phyloP scores from a whole-genome alignment of 805 yeast genomes.

The Metschnikowia kofuensis region DNA sequence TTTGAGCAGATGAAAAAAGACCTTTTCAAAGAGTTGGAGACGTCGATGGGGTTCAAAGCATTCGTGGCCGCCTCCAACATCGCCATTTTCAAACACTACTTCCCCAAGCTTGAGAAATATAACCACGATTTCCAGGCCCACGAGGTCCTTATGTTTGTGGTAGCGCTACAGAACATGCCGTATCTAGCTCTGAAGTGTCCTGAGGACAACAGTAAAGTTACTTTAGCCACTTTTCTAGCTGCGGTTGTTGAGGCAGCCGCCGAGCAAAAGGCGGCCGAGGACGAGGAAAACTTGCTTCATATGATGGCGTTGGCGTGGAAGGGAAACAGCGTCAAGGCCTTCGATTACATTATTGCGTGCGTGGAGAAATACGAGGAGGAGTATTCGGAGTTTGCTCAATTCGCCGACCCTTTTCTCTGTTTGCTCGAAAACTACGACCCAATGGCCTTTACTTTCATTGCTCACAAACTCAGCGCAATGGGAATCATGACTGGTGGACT shows the following conservation, averaged over 20 bases:
- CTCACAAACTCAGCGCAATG: neutral
- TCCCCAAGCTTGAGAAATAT: neutral
- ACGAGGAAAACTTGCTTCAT: neutral
- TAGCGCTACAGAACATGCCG: neutral
- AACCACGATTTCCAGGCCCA: neutral
- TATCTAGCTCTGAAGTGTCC: neutral
- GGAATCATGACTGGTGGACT: neutral
- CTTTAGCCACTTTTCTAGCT: neutral
- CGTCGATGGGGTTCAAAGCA: neutral
- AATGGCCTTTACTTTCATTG: neutral
- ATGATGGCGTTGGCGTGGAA: neutral
- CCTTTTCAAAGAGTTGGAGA: neutral
- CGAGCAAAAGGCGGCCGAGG: neutral
- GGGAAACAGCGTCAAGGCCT: neutral
- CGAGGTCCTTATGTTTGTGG: neutral
- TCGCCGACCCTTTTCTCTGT: neutral
- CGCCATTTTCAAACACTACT: neutral
- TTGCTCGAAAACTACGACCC: neutral
- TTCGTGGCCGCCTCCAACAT: neutral
- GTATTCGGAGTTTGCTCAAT: neutral
- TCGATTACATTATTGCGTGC: neutral
- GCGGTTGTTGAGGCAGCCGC: neutral
- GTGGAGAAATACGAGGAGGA: neutral
- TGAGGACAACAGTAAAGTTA: neutral
- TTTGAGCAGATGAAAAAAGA: neutral